Conservation (phyloP, 2,329 filamentous ascomycete genomes). For the Fonsecaea pugnacius region DNA sequence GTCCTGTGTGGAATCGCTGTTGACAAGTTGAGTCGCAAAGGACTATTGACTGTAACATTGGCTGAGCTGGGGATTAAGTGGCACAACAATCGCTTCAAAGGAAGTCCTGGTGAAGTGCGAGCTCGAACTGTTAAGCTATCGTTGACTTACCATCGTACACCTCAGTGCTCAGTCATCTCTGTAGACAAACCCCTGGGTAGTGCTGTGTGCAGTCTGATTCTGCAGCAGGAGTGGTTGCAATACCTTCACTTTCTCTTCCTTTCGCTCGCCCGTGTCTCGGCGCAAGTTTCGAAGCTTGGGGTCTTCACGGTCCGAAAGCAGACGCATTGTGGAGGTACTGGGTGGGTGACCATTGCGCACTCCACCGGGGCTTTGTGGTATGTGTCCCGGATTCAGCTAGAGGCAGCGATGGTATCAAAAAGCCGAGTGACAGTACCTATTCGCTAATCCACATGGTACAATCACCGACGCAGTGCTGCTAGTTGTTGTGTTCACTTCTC, state of each 20-base stretch:
- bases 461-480: background rate
- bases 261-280: background rate
- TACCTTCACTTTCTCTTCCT: background rate
- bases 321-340: no score
- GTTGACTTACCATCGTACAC: background rate
- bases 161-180: background rate
- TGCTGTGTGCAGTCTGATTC: background rate
- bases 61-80: background rate
- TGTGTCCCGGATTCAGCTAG: background rate
- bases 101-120: background rate
- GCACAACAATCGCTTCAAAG: background rate
- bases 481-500: constrained; percentile 40
- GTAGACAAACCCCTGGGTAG: background rate
- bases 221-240: background rate
- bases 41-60: background rate
- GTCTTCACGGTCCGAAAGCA: background rate
- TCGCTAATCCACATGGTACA: background rate
- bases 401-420: background rate
- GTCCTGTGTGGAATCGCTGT: background rate
- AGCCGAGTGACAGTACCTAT: background rate
- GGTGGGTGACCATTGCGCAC: background rate
- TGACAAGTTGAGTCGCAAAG: background rate
- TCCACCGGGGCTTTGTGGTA: background rate
- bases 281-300: background rate
- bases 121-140: background rate